These are phyloP conservation scores for Phytopythium cucurbitacearum DNA, from an alignment of 352 stramenopile species.

Conservation along the genomic window DNA sequence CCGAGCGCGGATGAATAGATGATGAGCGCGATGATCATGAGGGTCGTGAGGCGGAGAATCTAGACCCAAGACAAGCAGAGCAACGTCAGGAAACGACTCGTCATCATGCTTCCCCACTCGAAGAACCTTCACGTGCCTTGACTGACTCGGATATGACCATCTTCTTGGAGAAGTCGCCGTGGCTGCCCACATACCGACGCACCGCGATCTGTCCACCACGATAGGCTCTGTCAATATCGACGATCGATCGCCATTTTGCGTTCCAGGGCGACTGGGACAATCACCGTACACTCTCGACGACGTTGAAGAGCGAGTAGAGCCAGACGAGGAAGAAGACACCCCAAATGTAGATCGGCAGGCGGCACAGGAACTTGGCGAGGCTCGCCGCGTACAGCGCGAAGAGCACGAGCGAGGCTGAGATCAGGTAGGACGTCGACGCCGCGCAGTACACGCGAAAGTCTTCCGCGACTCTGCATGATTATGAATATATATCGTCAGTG, in stretches of 20 bases:
- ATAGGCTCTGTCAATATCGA: not conserved
- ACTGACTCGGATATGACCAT: constrained; percentile 88
- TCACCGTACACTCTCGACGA: constrained; percentile 73
- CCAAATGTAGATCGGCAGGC: constrained; percentile 82
- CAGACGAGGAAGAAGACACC: constrained; percentile 87
- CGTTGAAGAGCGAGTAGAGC: constrained; percentile 88
- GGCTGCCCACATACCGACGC: constrained; percentile 69
- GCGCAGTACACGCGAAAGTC: constrained; percentile 80
- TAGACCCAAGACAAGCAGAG: constrained; percentile 8
- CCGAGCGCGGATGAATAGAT: constrained; percentile 81
- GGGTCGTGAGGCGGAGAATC: constrained; percentile 71
- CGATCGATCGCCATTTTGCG: not conserved
- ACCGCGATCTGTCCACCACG: constrained; percentile 46
- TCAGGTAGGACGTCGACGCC: constrained; percentile 77
- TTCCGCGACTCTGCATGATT: constrained; percentile 70
- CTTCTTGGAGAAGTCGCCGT: constrained; percentile 82
- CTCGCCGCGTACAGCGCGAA: constrained; percentile 53
- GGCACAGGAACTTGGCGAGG: constrained; percentile 62
- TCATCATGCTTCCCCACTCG: not conserved
- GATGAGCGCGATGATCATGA: constrained; percentile 79
- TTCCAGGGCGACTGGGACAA: not conserved
- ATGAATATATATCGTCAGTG: not conserved
- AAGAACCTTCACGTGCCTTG: constrained; percentile 35
- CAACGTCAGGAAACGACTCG: not conserved
- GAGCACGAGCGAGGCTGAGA: constrained; percentile 73